Evolutionary conservation across 768 basidiomycete genomes (phyloP), one percentile per base, ranked within the genome.

Genomic region (Podaxis pistillaris): DNA sequence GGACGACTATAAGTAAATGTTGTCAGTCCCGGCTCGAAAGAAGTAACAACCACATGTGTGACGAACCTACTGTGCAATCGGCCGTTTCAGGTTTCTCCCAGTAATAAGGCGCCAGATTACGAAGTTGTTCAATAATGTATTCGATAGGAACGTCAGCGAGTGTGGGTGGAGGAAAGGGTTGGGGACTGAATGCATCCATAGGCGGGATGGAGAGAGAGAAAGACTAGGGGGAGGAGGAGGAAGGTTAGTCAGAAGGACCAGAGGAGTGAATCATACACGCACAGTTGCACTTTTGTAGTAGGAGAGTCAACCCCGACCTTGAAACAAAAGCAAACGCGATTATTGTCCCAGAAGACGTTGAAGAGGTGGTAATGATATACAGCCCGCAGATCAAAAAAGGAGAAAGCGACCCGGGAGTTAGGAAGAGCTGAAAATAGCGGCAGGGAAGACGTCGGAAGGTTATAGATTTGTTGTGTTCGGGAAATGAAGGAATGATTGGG

Each of bases 71-170:
- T 15, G 91, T 91, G 73, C 90, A 93, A 73, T 93, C 89, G 8
- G 90, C 84, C 1, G 86, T 89, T 66, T 90, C 87, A 62, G 85
- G 81, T 65, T 85, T 89, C 69, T 87, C 83, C 90, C 91, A 91
- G 75, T 87, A 90, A 52, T 81, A 76, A 22, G 84, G 76, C 13
- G 89, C 90, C 56, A 91, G 77, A 69, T 74, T 76, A 73, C 83
- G 88, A 46, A 92, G 83, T 71, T 88, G 86, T 69, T 84, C 81
- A 67, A 88, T 70, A 69, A 91, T 89, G 68, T 90, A 91, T 69
- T 89, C 88, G 67, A 84, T 76, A 60, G 90, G 90, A 40, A 91
- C 86, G 65, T 79, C 83, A 46, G 78, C 76, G 67, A 88, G 78
- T 26, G 84, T 78, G 67, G 86, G 82, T 55, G 86, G 87, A 65